Percentiles rank a stretch among this genome's conserved stretches.
phyloP scores from a whole-genome alignment of 805 yeast species.

The Torulaspora microellipsoides region DNA sequence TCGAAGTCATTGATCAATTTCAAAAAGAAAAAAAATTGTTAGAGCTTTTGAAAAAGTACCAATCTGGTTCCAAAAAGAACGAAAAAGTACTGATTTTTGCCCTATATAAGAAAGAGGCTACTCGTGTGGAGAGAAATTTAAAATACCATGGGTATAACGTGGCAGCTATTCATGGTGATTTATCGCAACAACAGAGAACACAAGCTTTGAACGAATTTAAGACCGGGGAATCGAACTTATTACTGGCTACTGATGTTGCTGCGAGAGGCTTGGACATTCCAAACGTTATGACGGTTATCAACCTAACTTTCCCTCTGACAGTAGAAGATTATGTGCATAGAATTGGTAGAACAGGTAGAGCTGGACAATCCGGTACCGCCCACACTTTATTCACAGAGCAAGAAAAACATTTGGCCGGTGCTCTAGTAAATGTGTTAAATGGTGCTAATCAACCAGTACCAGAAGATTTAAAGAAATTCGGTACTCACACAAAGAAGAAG shows the following conservation, averaged over 20 bases:
- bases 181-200: constrained; percentile 88
- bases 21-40: constrained; percentile 75
- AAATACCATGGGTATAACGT: constrained; percentile 70
- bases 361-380: constrained; percentile 92
- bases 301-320: constrained; percentile 92
- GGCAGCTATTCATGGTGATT: constrained; percentile 95
- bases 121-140: constrained; percentile 77
- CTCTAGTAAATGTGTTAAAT: constrained; percentile 81
- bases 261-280: constrained; percentile 98
- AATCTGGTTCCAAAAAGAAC: constrained; percentile 55
- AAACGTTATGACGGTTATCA: constrained; percentile 90
- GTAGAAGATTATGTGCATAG: constrained; percentile 96
- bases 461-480: constrained; percentile 88
- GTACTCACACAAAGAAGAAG: constrained; percentile 97
- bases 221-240: constrained; percentile 63
- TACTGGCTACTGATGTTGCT: constrained; percentile 97
- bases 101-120: constrained; percentile 92
- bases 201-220: constrained; percentile 82
- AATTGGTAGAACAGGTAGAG: constrained; percentile 97
- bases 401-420: constrained; percentile 95
- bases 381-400: constrained; percentile 95
- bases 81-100: constrained; percentile 92
- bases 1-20: constrained; percentile 82
- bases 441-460: constrained; percentile 97
- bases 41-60: constrained; percentile 69